Conservation (phyloP, 2,329 filamentous ascomycete species). For the Ophiostoma quercus region DNA sequence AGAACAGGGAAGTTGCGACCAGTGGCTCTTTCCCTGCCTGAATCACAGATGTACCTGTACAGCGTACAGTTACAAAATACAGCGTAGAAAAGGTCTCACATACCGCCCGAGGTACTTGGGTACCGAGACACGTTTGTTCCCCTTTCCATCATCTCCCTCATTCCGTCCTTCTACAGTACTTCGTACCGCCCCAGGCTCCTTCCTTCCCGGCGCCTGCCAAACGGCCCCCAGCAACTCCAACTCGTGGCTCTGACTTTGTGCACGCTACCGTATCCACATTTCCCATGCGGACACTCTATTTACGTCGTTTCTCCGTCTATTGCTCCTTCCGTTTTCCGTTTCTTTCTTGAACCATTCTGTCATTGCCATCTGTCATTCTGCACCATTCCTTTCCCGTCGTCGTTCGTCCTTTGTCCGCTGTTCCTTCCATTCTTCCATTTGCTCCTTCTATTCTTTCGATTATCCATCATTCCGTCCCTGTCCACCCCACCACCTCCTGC, state of each 20-base stretch:
- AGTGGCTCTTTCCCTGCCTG: neutral
- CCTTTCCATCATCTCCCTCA: neutral
- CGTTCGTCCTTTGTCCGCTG: neutral
- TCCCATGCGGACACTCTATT: neutral
- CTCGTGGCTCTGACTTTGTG: conserved; percentile 4
- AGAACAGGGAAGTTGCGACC: neutral
- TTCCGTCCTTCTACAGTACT: neutral
- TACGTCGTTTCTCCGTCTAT: neutral
- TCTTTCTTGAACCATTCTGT: neutral
- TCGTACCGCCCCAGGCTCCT: neutral
- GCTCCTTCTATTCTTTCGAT: conserved; percentile 4
- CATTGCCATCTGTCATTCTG: too few relatives aligned
- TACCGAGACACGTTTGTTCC: conserved; percentile 16
- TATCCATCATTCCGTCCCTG: neutral
- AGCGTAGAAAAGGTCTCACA: neutral
- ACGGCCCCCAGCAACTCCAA: conserved; percentile 10
- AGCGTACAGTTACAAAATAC: too few relatives aligned
- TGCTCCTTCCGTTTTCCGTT: neutral
- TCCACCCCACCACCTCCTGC: neutral
- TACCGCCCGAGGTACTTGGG: conserved; percentile 17
- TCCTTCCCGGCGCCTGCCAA: conserved; percentile 17
- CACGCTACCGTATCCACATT: neutral
- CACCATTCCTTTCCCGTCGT: conserved; percentile 10
- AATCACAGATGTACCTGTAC: neutral
- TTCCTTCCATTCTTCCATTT: conserved; percentile 10